Percentiles rank a stretch among this genome's conserved stretches.
These are phyloP conservation scores for Astraeus odoratus DNA, from an alignment of 768 basidiomycete genomes.

Conservation along the genomic window DNA sequence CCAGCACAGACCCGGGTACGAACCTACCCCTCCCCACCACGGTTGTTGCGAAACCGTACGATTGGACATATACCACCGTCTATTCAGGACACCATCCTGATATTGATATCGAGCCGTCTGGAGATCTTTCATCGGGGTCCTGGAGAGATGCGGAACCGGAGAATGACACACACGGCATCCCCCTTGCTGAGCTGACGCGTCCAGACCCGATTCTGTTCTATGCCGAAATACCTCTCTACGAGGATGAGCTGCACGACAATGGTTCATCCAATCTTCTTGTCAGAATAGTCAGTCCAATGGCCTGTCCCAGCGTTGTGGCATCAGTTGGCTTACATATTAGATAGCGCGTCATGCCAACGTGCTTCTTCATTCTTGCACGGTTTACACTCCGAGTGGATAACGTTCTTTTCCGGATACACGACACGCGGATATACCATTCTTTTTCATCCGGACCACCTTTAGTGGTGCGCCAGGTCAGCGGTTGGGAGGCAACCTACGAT, in stretches of 20 bases:
- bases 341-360: constrained; percentile 96
- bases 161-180: constrained; percentile 59
- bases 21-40: constrained; percentile 62
- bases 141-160: constrained; percentile 56
- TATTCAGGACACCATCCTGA: constrained; percentile 57
- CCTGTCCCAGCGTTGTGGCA: background rate
- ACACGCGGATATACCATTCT: constrained; percentile 86
- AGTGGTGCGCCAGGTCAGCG: constrained; percentile 74
- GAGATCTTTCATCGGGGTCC: constrained; percentile 8
- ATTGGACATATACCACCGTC: constrained; percentile 96
- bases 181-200: constrained; percentile 75
- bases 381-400: constrained; percentile 94
- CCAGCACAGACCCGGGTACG: constrained; percentile 63
- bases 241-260: constrained; percentile 97
- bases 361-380: constrained; percentile 82
- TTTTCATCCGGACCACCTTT: constrained; percentile 55
- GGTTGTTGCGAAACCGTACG: constrained; percentile 78
- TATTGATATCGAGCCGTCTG: background rate
- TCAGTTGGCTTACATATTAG: background rate
- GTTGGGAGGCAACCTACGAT: constrained; percentile 89
- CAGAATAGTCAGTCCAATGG: constrained; percentile 62
- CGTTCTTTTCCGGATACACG: constrained; percentile 85
- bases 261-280: constrained; percentile 81
- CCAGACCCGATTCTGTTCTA: constrained; percentile 98
- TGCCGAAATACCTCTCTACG: constrained; percentile 89